These are phyloP conservation scores for Cyclotella sp. DNA, from an alignment of 108 stramenopile species.

Conservation along the genomic window DNA sequence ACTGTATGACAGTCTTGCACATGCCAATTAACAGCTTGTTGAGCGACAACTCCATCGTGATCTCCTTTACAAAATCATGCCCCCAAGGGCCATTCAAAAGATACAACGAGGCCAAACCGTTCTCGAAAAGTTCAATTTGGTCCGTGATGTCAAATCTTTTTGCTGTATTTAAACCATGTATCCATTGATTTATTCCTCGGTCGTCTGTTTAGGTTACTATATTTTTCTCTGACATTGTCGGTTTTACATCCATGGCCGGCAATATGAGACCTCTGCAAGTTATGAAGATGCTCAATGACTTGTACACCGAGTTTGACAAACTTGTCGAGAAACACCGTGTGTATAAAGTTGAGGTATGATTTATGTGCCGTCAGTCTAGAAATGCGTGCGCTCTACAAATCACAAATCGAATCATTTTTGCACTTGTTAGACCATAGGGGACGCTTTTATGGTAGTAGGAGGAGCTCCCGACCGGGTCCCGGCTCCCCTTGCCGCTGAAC, in stretches of 20 bases:
- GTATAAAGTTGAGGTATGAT: slow-evolving; percentile 64
- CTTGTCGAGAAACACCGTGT: slow-evolving; percentile 60
- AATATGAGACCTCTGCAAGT: slow-evolving; percentile 64
- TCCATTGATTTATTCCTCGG: too few relatives aligned
- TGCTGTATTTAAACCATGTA: too few relatives aligned
- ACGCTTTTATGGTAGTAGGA: slow-evolving; percentile 49
- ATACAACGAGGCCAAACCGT: slow-evolving; percentile 53
- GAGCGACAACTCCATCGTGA: slow-evolving; percentile 52
- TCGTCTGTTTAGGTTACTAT: slow-evolving; percentile 50
- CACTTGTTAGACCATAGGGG: slow-evolving; percentile 19
- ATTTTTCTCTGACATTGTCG: slow-evolving; percentile 84
- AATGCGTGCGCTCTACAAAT: neutral
- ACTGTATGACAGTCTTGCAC: neutral
- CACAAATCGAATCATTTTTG: neutral
- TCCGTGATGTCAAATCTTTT: neutral
- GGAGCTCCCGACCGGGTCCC: slow-evolving; percentile 43
- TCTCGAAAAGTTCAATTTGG: slow-evolving; percentile 58
- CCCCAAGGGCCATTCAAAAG: slow-evolving; percentile 39
- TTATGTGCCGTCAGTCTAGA: neutral
- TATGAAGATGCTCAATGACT: slow-evolving; percentile 66
- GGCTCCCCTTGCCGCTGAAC: slow-evolving; percentile 46
- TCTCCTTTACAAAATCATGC: slow-evolving; percentile 51
- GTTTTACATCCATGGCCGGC: slow-evolving; percentile 67
- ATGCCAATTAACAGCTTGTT: slow-evolving; percentile 15
- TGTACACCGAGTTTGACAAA: slow-evolving; percentile 68